Percentiles rank a stretch among this genome's conserved stretches.
Conservation (phyloP, 805 yeast genomes). For the Candida palmyrensis region DNA sequence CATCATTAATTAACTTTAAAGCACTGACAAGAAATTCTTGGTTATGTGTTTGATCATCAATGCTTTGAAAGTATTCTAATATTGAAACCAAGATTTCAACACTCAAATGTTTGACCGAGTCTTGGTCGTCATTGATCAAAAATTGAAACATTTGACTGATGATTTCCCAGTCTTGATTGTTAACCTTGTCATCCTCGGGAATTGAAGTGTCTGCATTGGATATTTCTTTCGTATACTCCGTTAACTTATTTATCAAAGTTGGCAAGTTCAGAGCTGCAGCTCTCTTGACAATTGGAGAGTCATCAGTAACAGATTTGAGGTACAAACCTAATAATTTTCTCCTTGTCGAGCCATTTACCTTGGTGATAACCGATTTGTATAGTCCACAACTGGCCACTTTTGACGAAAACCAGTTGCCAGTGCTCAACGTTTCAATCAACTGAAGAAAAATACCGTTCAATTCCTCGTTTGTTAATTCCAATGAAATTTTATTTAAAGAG, state of each 20-base stretch:
- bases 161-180: constrained; percentile 67
- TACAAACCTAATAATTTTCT: constrained; percentile 62
- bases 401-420: constrained; percentile 91
- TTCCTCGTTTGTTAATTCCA: constrained; percentile 58
- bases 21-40: constrained; percentile 61
- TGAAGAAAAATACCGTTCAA: constrained; percentile 65
- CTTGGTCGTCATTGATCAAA: constrained; percentile 82
- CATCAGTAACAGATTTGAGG: constrained; percentile 74
- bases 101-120: constrained; percentile 85
- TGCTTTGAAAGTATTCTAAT: constrained; percentile 58
- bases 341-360: constrained; percentile 52
- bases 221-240: constrained; percentile 31
- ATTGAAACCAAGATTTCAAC: constrained; percentile 86
- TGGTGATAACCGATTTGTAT: constrained; percentile 61
- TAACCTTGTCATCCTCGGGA: constrained; percentile 27
- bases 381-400: constrained; percentile 91
- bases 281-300: constrained; percentile 96
- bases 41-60: constrained; percentile 53
- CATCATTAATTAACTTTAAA: constrained; percentile 72
- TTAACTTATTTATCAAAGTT: constrained; percentile 52
- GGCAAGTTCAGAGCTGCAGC: constrained; percentile 89
- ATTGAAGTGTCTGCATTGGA: not conserved
- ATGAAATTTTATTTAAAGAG: constrained; percentile 69
- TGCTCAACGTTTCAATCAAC: constrained; percentile 69
- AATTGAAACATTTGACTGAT: constrained; percentile 78